phyloP scores from a whole-genome alignment of 1,284 basidiomycete genomes.

The Naganishia sp. region DNA sequence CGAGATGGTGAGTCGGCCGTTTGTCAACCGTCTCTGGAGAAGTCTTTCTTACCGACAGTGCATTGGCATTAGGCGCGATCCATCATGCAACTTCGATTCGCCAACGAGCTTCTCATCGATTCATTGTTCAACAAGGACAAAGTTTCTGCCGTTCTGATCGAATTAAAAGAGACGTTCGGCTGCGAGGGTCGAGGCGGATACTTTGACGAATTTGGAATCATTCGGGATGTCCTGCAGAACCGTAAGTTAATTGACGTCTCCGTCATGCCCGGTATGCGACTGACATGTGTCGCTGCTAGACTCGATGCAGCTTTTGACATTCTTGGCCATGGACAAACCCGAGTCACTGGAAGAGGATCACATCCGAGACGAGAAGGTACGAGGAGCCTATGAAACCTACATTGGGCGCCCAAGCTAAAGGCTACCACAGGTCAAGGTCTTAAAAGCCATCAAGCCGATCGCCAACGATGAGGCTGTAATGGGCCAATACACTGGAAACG shows the following conservation, averaged over 20 bases:
- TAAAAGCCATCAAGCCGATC: conserved; percentile 47
- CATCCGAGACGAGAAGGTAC: conserved; percentile 49
- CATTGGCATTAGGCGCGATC: conserved; percentile 2
- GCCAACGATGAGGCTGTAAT: conserved; percentile 46
- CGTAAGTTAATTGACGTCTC: conserved; percentile 31
- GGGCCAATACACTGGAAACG: conserved; percentile 47
- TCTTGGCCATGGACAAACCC: conserved; percentile 52
- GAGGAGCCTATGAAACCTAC: not conserved
- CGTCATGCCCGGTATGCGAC: not conserved
- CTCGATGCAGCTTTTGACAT: conserved; percentile 48
- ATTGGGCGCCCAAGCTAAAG: not conserved
- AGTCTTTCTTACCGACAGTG: not conserved
- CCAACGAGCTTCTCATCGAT: conserved; percentile 38
- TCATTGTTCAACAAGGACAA: conserved; percentile 47
- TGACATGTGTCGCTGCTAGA: conserved; percentile 27
- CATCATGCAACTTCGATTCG: conserved; percentile 28
- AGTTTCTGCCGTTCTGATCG: conserved; percentile 52
- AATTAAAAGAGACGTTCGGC: conserved; percentile 53
- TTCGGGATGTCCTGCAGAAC: conserved; percentile 53
- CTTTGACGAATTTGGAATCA: conserved; percentile 55
- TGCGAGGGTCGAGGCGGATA: conserved; percentile 53
- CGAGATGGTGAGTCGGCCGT: conserved; percentile 27
- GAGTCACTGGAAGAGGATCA: conserved; percentile 48
- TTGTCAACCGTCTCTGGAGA: not conserved
- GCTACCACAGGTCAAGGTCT: conserved; percentile 41